Evolutionary conservation across 2,329 filamentous ascomycete species (phyloP).

Genomic region (Pseudovirgaria hyperparasitica): DNA sequence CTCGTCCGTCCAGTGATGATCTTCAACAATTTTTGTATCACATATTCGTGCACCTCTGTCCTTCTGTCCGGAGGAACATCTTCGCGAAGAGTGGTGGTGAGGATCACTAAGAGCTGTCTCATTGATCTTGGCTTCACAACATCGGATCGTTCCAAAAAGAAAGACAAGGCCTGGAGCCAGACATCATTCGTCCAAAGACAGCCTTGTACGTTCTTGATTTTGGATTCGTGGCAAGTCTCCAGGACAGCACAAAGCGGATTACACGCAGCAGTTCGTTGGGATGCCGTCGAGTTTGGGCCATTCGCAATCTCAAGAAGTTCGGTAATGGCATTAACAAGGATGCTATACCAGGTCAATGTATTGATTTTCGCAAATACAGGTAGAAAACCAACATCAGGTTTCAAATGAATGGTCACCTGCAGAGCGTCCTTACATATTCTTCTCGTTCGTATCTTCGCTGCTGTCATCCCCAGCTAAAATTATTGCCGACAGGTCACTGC

Average conservation of each 20-base stretch:
- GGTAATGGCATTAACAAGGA: slow-evolving; percentile 12
- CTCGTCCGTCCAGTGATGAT: slow-evolving; percentile 49
- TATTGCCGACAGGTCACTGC: too few relatives aligned
- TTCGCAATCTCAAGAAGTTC: slow-evolving; percentile 21
- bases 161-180: slow-evolving; percentile 25
- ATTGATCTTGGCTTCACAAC: slow-evolving; percentile 34
- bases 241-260: slow-evolving; percentile 34
- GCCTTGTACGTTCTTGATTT: slow-evolving; percentile 13
- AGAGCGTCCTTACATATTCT: too few relatives aligned
- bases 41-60: too few relatives aligned
- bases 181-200: slow-evolving; percentile 21
- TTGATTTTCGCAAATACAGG: too few relatives aligned
- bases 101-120: slow-evolving; percentile 29
- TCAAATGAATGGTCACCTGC: too few relatives aligned
- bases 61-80: slow-evolving; percentile 9
- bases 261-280: slow-evolving; percentile 33
- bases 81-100: slow-evolving; percentile 24
- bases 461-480: too few relatives aligned
- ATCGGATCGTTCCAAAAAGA: slow-evolving; percentile 30
- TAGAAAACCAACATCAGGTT: too few relatives aligned
- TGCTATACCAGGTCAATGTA: too few relatives aligned
- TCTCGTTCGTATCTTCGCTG: too few relatives aligned
- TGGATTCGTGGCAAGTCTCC: slow-evolving; percentile 24
- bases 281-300: slow-evolving; percentile 15
- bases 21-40: slow-evolving; percentile 35